Evolutionary conservation across 768 basidiomycete species (phyloP), one percentile per base, ranked within the genome.

Genomic region (Termitomyces sp.): DNA sequence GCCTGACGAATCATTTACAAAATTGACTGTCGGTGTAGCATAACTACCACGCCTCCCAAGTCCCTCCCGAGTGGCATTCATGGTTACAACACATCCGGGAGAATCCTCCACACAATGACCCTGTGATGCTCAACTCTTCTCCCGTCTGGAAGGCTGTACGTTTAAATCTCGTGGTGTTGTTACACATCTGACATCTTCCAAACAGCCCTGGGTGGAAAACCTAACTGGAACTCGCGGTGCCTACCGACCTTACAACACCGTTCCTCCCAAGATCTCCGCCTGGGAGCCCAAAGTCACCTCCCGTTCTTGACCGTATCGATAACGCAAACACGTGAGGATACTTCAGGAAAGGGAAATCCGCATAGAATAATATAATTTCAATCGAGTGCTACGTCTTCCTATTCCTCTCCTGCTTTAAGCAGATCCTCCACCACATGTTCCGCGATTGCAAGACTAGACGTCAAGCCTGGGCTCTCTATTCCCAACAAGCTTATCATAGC

Each of bases 1-100:
- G 35, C 23, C 16, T 16, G 11, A 31, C 25, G 31, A 50, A 48
- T 52, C 27, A 53, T 6, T 23, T 16, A 23, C 31, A 53, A 22
- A 25, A 61, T 36, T 33, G 33, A 23, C 29, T 27, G 43, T 15
- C 15, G 5, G 45, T 56, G 15, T 57, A 91, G 83, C 91, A 94
- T 66, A 83, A 94, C 58, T 86, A 79, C 72, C 89, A 98, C 64
- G 92, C 91, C n/a, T 81, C 91, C 0, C 96, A 99, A 76, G 86
- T 97, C 33, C 91, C 94, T 15, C 83, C 95, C 0, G 94, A 96
- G 72, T 98, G 96, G 96, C 96, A 97, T 74, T 85, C 94, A 5
- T 98, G 95, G 95, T 73, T 98, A 35, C 79, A 81, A 10, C 94
- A 97, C 66, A 97, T 96, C 63, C 89, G 96, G 46, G 82, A 85